Conservation (phyloP, 2,329 filamentous ascomycete species). For the Beauveria varroae region DNA sequence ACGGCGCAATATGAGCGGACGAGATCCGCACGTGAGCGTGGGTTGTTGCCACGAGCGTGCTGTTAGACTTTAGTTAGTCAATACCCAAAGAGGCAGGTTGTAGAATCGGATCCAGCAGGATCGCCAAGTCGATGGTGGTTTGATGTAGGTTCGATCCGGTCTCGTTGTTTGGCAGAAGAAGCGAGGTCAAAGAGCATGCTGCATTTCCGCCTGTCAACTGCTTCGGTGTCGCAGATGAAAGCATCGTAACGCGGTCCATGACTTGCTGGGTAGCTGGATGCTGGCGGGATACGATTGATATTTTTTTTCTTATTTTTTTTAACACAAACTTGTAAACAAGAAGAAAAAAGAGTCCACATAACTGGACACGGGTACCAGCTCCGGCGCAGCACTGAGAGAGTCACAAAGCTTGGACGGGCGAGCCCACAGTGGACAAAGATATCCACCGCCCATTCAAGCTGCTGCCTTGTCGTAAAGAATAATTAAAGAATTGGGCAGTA, state of each 20-base stretch:
- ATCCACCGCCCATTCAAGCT: background rate
- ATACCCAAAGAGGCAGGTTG: background rate
- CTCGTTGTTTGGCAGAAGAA: background rate
- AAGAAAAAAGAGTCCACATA: background rate
- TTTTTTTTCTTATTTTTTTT: no score
- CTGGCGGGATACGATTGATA: no score
- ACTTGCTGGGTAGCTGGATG: no score
- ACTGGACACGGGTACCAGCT: constrained; percentile 9
- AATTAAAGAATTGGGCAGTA: no score
- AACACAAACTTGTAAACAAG: background rate
- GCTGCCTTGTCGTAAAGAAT: no score
- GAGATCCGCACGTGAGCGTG: background rate
- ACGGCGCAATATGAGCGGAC: background rate
- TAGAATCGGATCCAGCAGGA: background rate
- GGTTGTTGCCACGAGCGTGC: no score
- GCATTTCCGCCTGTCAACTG: no score
- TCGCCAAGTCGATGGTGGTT: constrained; percentile 6
- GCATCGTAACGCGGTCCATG: no score
- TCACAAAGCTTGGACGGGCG: background rate
- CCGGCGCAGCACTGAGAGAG: background rate
- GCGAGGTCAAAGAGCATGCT: background rate
- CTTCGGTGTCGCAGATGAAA: no score
- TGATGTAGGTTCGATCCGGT: background rate
- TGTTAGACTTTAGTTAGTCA: background rate
- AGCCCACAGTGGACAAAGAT: background rate